Base-by-base conservation (phyloP, 495 filamentous ascomycete species). In the Penicillium nucicola region DNA sequence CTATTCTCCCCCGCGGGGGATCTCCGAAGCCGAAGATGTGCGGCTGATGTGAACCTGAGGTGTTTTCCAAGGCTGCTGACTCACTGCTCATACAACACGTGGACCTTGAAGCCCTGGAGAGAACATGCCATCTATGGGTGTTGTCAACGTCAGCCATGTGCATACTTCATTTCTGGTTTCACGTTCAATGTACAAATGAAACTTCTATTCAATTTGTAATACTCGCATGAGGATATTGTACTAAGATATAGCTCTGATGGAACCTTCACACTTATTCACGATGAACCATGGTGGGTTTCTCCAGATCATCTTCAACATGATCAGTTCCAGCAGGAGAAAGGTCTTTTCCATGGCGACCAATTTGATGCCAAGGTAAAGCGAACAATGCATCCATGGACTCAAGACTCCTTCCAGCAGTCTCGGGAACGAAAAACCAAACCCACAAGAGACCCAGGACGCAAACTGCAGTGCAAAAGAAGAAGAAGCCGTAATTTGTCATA, bases 301-400 rank as follows among this genome's bases (percentile, higher is more conserved):
- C 44, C 9, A 11, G n/a, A 12, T 46, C 44, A 25, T 37, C 15
- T 6, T 42, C 33, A 8, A 37, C 37, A 19, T 18, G 13, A 2
- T n/a, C 33, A 23, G 12, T 14, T 1, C 33, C 39, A 17, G n/a
- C 42, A 11, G 50, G 50, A 13, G 43, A 20, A 39, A 52, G 41
- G 1, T 32, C 15, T 18, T 52, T 44, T 1, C 80, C 80, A 57
- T 72, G 70, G 28, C 64, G 56, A 2, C 80, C 80, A 50, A 83
- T 80, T 57, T 70, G 65, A 48, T 77, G 72, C 79, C 78, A 83
- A 9, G 77, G 79, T 42, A 81, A 46, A 11, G 65, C 67, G 45
- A 86, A 86, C 42, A 86, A 57, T 4, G 68, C 68, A 53, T 85
- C 78, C 73, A 84, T 83, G 17, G 68, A 41, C 15, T 58, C 56